phyloP scores from a whole-genome alignment of 768 basidiomycete genomes.

The Phanerochaete carnosa region DNA sequence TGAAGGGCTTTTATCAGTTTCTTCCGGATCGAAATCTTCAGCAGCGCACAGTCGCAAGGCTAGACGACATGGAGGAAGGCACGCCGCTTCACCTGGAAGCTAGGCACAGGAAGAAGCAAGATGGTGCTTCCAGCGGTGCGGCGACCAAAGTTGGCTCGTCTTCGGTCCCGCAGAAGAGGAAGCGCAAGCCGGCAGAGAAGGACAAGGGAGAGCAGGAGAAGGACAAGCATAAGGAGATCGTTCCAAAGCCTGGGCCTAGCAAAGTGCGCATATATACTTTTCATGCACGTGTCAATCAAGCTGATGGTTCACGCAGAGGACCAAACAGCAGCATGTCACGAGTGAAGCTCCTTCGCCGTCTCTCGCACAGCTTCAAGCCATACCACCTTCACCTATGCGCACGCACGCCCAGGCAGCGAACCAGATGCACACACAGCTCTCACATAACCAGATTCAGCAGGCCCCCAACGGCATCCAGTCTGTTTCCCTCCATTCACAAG shows the following conservation, averaged over 20 bases:
- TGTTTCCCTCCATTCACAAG: conserved; percentile 8
- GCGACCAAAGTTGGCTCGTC: conserved; percentile 23
- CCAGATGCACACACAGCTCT: conserved; percentile 1
- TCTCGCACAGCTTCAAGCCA: conserved; percentile 23
- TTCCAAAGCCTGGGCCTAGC: conserved; percentile 19
- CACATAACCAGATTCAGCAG: conserved; percentile 8
- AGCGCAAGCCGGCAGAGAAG: conserved; percentile 56
- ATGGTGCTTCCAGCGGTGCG: conserved; percentile 36
- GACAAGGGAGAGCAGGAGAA: conserved; percentile 22
- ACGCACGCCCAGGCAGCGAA: conserved; percentile 13
- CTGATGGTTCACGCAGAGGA: conserved; percentile 17
- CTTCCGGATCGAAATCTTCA: conserved; percentile 45
- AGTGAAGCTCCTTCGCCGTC: conserved; percentile 25
- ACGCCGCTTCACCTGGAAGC: conserved; percentile 14
- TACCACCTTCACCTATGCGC: conserved; percentile 27
- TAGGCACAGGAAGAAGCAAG: conserved; percentile 23
- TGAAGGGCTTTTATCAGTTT: conserved; percentile 72
- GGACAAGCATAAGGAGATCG: conserved; percentile 16
- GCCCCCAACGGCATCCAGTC: not conserved
- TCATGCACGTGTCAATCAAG: not conserved
- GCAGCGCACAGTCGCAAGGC: conserved; percentile 19
- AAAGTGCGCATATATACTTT: conserved; percentile 18
- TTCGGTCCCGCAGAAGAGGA: conserved; percentile 63
- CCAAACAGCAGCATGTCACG: conserved; percentile 22
- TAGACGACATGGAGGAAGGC: conserved; percentile 20